A percentile compares a stretch with the other conserved stretches of the same genome.
Evolutionary conservation across 1,139 yeast species (phyloP).

Genomic region (Pichia kudriavzevii): DNA sequence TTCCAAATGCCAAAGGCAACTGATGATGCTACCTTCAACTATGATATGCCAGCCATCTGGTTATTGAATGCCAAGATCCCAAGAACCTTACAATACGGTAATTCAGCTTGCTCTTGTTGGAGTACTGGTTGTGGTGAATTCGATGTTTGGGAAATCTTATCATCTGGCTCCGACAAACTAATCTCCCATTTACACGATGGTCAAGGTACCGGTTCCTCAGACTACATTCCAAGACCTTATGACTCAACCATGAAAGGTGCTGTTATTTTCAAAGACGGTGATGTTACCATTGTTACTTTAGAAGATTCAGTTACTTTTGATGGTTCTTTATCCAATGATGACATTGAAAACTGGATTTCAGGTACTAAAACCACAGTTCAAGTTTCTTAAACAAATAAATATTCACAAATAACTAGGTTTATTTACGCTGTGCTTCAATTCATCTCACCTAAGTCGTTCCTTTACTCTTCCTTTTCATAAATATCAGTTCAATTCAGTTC

Average conservation of each 20-base stretch:
- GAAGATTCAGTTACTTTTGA: slow-evolving; percentile 49
- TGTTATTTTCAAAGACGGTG: slow-evolving; percentile 59
- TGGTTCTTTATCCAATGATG: slow-evolving; percentile 42
- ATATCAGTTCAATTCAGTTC: too few species aligned
- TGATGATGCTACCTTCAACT: slow-evolving; percentile 36
- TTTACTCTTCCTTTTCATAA: too few species aligned
- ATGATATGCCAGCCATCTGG: slow-evolving; percentile 97
- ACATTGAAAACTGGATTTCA: slow-evolving; percentile 50
- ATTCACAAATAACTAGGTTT: too few species aligned
- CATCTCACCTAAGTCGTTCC: too few species aligned
- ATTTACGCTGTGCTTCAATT: too few species aligned
- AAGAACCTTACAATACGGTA: slow-evolving; percentile 86
- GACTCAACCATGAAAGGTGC: slow-evolving; percentile 79
- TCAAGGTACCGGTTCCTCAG: slow-evolving; percentile 80
- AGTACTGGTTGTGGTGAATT: slow-evolving; percentile 93
- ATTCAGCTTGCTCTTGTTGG: slow-evolving; percentile 86
- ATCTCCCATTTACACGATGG: slow-evolving; percentile 81
- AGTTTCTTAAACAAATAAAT: too few species aligned
- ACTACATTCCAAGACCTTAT: slow-evolving; percentile 82
- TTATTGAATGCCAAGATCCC: slow-evolving; percentile 89
- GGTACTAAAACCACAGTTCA: too few species aligned
- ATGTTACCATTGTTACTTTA: slow-evolving; percentile 53
- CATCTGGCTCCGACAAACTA: slow-evolving; percentile 63
- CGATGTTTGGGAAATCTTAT: slow-evolving; percentile 80
- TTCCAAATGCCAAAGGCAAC: slow-evolving; percentile 81